phyloP scores from a whole-genome alignment of 257 asterid genomes.

The Nyctanthes arbortristis region DNA sequence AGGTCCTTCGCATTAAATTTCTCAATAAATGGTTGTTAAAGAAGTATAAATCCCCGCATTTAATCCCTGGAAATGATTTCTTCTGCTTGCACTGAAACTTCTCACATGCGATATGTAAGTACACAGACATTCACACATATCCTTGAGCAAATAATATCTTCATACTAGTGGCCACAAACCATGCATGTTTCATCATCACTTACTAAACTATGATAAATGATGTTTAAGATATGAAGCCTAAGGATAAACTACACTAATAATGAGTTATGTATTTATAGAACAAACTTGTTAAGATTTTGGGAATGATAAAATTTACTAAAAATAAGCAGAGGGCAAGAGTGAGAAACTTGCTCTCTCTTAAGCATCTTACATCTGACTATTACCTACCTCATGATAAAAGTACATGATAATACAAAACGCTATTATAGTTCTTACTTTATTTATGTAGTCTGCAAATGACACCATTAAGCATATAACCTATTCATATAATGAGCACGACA shows the following conservation, averaged over 20 bases:
- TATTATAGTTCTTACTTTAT: neutral
- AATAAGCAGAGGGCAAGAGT: neutral
- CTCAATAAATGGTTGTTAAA: neutral
- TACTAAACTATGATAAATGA: neutral
- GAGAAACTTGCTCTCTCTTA: neutral
- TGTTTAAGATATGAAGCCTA: neutral
- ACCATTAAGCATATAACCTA: neutral
- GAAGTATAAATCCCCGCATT: too few relatives aligned
- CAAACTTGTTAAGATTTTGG: neutral
- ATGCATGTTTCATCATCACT: neutral
- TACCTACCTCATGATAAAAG: neutral
- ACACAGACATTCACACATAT: too few relatives aligned
- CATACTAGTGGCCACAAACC: too few relatives aligned
- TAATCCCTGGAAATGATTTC: too few relatives aligned
- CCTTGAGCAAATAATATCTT: too few relatives aligned
- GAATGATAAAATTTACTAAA: too few relatives aligned
- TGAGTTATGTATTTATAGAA: neutral
- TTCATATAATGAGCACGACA: neutral
- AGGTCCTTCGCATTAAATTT: neutral
- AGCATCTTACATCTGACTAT: neutral
- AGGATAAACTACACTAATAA: neutral
- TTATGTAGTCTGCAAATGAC: neutral
- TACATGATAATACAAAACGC: neutral
- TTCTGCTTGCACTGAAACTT: too few relatives aligned
- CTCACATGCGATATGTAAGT: too few relatives aligned